Percentiles rank a stretch among this genome's conserved stretches.
phyloP scores from a whole-genome alignment of 2,329 filamentous ascomycete genomes.

The Aureobasidium uvarum region DNA sequence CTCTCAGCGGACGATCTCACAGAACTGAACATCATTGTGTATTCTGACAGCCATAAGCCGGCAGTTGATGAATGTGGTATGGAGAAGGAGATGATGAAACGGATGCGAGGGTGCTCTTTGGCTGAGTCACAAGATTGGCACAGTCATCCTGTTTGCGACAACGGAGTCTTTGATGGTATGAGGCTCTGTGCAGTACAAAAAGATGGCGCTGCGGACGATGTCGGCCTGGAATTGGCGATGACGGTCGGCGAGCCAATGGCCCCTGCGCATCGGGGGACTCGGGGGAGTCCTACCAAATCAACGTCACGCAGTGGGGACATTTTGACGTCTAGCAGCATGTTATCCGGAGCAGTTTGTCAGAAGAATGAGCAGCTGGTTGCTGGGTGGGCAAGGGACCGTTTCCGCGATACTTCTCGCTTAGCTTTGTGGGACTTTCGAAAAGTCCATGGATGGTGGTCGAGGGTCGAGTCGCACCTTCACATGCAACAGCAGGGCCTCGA shows the following conservation, averaged over 20 bases:
- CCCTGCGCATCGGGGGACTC: constrained; percentile 15
- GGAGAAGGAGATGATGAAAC: not conserved
- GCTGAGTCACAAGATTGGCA: constrained; percentile 7
- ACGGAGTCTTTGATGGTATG: constrained; percentile 14
- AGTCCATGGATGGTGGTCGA: not conserved
- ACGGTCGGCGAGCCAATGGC: constrained; percentile 8
- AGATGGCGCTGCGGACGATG: constrained; percentile 4
- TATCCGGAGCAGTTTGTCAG: constrained; percentile 17
- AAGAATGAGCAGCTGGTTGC: constrained; percentile 8
- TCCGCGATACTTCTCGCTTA: constrained; percentile 20
- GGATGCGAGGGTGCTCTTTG: not conserved
- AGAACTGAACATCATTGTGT: not conserved
- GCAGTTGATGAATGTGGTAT: not conserved
- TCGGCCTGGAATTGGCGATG: constrained; percentile 12
- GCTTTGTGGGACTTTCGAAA: constrained; percentile 22
- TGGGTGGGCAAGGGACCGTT: constrained; percentile 9
- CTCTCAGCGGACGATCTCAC: constrained; percentile 1
- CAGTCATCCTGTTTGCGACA: constrained; percentile 17
- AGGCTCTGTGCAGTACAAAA: constrained; percentile 13
- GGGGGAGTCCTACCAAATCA: constrained; percentile 7
- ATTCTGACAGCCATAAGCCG: not conserved
- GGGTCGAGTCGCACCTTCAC: not conserved
- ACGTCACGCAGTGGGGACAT: constrained; percentile 5
- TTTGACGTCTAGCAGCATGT: constrained; percentile 8
- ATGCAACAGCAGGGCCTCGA: not conserved